These are phyloP conservation scores for Mucor circinelloides DNA, from an alignment of 371 early-diverging fungal species.

Conservation along the genomic window DNA sequence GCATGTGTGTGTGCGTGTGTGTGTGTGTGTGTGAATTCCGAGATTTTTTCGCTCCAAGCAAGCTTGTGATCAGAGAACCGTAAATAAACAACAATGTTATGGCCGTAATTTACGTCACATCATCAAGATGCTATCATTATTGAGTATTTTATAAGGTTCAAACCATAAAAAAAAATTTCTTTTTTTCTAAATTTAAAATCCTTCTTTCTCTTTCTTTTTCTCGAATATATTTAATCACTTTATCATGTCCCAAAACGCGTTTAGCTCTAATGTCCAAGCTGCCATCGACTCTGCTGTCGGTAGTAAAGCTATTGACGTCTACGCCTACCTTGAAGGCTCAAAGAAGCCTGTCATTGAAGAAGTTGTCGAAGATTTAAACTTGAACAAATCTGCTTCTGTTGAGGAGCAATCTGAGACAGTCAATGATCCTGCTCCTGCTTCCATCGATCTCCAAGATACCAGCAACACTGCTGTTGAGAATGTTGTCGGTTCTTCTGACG, in stretches of 20 bases:
- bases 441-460: constrained; percentile 18
- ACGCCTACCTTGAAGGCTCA: constrained; percentile 22
- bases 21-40: not conserved
- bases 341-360: constrained; percentile 7
- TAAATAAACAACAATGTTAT: not conserved
- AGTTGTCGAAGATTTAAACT: not conserved
- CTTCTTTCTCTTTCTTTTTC: constrained; percentile 13
- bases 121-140: not conserved
- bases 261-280: constrained; percentile 23
- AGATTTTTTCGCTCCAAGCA: not conserved
- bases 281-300: constrained; percentile 36
- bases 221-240: not conserved
- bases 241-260: constrained; percentile 22
- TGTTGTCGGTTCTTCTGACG: constrained; percentile 16
- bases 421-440: not conserved
- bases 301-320: constrained; percentile 25
- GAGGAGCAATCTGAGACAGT: not conserved
- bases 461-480: constrained; percentile 16
- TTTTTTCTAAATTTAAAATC: constrained; percentile 1
- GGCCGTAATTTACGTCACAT: constrained; percentile 6
- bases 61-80: not conserved
- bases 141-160: not conserved
- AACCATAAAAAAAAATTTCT: constrained; percentile 6
- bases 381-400: not conserved
- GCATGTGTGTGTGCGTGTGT: too few species aligned